Conservation (phyloP, 768 basidiomycete genomes). For the Suillus subluteus region DNA sequence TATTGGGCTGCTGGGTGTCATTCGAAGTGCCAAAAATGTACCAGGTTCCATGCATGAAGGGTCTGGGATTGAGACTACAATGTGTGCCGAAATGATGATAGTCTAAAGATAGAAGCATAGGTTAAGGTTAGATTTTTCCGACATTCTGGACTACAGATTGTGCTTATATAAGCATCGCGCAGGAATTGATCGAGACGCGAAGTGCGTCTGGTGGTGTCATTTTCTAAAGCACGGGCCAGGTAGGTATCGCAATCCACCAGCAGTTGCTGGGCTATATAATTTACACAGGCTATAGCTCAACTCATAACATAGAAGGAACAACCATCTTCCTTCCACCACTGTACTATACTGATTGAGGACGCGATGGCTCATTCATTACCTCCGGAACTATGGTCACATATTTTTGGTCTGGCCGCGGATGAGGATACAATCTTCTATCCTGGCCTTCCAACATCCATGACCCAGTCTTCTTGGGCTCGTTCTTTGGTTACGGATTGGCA, state of each 20-base stretch:
- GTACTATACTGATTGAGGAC: not conserved
- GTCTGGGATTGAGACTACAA: too few relatives aligned
- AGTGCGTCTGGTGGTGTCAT: not conserved
- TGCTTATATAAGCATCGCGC: not conserved
- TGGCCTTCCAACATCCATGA: constrained; percentile 62
- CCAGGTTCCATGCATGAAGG: too few relatives aligned
- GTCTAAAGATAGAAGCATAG: too few relatives aligned
- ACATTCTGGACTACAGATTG: too few relatives aligned
- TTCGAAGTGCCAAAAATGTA: too few relatives aligned
- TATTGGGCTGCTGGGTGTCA: too few relatives aligned
- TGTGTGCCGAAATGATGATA: too few relatives aligned
- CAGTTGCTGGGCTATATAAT: not conserved
- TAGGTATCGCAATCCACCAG: not conserved
- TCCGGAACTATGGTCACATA: constrained; percentile 68
- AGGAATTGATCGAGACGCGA: not conserved
- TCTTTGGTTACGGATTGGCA: constrained; percentile 51
- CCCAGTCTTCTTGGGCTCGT: constrained; percentile 68
- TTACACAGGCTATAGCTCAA: not conserved
- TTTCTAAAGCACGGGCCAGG: not conserved
- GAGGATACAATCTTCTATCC: constrained; percentile 70
- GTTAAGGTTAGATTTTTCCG: too few relatives aligned
- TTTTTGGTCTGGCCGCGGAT: constrained; percentile 72
- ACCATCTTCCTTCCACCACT: not conserved
- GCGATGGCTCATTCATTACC: constrained; percentile 53
- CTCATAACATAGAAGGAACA: not conserved